phyloP scores from a whole-genome alignment of 768 basidiomycete species.

The Collybia nuda region DNA sequence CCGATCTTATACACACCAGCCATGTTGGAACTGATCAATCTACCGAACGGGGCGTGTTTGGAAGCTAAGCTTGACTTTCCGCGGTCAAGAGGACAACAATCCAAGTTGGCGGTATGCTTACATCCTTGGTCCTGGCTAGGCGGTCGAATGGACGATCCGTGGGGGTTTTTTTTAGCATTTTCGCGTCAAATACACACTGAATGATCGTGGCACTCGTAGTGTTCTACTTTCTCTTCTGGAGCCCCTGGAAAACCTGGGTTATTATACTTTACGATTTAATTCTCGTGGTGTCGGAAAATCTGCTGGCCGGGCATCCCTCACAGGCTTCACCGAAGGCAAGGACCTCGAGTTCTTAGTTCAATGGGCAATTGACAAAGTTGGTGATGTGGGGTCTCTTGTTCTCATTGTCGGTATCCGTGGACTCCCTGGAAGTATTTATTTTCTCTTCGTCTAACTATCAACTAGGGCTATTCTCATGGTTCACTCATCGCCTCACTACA shows the following conservation, averaged over 20 bases:
- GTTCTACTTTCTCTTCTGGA: slow-evolving; percentile 41
- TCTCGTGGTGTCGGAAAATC: slow-evolving; percentile 78
- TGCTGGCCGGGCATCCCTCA: slow-evolving; percentile 71
- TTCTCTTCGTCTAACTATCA: neutral
- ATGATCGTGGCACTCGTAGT: slow-evolving; percentile 24
- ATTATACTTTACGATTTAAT: slow-evolving; percentile 70
- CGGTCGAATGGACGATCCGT: slow-evolving; percentile 77
- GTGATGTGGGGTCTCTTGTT: slow-evolving; percentile 48
- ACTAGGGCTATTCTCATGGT: slow-evolving; percentile 81
- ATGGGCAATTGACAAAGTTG: slow-evolving; percentile 47
- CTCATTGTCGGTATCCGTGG: slow-evolving; percentile 51
- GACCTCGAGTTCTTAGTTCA: slow-evolving; percentile 66
- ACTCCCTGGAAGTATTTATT: neutral
- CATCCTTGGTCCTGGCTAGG: slow-evolving; percentile 91
- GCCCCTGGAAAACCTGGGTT: slow-evolving; percentile 42
- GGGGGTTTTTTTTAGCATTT: slow-evolving; percentile 28
- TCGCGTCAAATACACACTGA: neutral
- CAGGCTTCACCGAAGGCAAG: slow-evolving; percentile 66
- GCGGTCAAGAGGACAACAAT: slow-evolving; percentile 3
- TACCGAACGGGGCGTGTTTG: slow-evolving; percentile 28
- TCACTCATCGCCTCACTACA: slow-evolving; percentile 70
- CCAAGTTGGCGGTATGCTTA: slow-evolving; percentile 63
- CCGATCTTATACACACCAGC: no score
- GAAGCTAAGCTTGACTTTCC: slow-evolving; percentile 37
- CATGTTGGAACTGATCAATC: slow-evolving; percentile 12